Evolutionary conservation across 1,284 basidiomycete species (phyloP).

Genomic region (Malassezia furfur): DNA sequence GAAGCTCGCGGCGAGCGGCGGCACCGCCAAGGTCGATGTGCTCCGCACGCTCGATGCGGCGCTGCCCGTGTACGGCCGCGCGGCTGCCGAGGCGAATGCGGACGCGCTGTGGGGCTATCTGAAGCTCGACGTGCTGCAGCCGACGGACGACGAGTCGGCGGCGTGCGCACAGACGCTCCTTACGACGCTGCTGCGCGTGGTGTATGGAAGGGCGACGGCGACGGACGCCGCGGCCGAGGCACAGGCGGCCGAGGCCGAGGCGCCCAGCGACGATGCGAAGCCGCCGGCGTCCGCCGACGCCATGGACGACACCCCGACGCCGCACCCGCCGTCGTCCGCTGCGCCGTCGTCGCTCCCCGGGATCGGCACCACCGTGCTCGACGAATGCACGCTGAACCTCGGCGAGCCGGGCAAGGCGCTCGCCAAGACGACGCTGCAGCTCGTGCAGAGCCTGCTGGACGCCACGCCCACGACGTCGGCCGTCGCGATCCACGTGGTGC

Average conservation of each 20-base stretch:
- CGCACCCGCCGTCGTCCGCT: neutral
- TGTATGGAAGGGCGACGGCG: constrained; percentile 20
- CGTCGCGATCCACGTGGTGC: constrained; percentile 24
- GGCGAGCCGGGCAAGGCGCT: constrained; percentile 36
- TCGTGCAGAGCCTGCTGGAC: constrained; percentile 25
- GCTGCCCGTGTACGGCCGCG: constrained; percentile 42
- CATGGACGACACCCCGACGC: neutral
- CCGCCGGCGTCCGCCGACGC: neutral
- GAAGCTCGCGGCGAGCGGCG: constrained; percentile 75
- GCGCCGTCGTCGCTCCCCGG: constrained; percentile 25
- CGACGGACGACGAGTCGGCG: constrained; percentile 41
- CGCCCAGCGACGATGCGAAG: neutral
- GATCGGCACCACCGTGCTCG: constrained; percentile 33
- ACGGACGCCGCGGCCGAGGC: neutral
- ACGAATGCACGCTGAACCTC: constrained; percentile 31
- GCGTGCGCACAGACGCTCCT: constrained; percentile 30
- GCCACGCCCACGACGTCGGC: constrained; percentile 27
- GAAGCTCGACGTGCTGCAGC: constrained; percentile 44
- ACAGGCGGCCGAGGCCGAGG: neutral
- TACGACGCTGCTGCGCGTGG: constrained; percentile 28
- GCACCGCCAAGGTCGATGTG: constrained; percentile 60
- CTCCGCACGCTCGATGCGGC: constrained; percentile 32
- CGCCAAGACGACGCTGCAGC: constrained; percentile 29
- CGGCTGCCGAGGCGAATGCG: constrained; percentile 28
- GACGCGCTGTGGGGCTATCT: constrained; percentile 36